These are phyloP conservation scores for Aspergillus awamori DNA, from an alignment of 2,329 filamentous ascomycete genomes.

Conservation along the genomic window DNA sequence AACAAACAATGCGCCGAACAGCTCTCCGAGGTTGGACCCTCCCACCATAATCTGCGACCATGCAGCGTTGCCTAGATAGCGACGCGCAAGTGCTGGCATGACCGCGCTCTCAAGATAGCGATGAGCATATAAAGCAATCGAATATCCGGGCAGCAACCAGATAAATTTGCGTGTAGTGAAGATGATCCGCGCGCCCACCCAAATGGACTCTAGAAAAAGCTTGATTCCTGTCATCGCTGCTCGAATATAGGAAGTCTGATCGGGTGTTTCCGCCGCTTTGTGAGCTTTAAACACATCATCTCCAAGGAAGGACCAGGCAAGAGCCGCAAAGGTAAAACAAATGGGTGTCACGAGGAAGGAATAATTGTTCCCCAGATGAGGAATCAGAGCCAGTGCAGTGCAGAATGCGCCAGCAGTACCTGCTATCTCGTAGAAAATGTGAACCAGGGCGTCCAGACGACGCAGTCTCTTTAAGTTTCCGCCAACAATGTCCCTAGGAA, in stretches of 20 bases:
- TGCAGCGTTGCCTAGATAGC: conserved; percentile 19
- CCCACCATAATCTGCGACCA: conserved; percentile 24
- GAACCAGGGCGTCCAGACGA: conserved; percentile 19
- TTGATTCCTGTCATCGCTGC: conserved; percentile 15
- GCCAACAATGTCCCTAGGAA: conserved; percentile 19
- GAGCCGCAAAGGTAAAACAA: conserved; percentile 15
- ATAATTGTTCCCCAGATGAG: conserved; percentile 21
- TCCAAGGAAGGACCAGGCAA: conserved; percentile 19
- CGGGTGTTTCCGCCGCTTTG: conserved; percentile 1
- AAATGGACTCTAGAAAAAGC: conserved; percentile 21
- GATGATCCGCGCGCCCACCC: conserved; percentile 18
- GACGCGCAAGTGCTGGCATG: conserved; percentile 20
- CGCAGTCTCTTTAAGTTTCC: conserved; percentile 20
- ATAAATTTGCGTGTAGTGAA: conserved; percentile 22
- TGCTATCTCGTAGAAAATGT: conserved; percentile 21
- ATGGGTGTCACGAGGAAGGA: conserved; percentile 20
- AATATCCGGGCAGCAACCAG: conserved; percentile 21
- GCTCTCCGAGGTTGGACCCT: conserved; percentile 21
- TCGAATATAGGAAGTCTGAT: conserved; percentile 15
- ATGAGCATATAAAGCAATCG: conserved; percentile 20
- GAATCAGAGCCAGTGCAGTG: conserved; percentile 19
- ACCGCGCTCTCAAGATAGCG: conserved; percentile 21
- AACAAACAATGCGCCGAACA: conserved; percentile 20
- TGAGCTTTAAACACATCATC: conserved; percentile 13
- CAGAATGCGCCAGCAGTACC: conserved; percentile 20